A percentile compares a stretch with the other conserved stretches of the same genome.
Conservation (phyloP, 2,329 filamentous ascomycete genomes). For the Talaromyces pinophilus region DNA sequence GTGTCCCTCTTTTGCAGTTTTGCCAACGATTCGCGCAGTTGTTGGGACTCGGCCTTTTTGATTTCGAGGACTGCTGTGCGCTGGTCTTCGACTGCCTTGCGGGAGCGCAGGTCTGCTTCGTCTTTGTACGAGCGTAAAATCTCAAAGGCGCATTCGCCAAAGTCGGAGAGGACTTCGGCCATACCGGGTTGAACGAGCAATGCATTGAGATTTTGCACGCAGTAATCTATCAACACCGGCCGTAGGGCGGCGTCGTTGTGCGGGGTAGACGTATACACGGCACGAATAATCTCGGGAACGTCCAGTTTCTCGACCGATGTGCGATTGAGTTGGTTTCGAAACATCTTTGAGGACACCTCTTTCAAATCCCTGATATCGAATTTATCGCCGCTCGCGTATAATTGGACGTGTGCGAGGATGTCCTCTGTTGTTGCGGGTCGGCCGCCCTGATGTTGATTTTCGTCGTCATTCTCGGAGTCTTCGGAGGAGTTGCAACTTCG, state of each 20-base stretch:
- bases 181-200: conserved; percentile 19
- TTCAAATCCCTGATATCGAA: conserved; percentile 23
- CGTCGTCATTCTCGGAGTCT: conserved; percentile 24
- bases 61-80: conserved; percentile 24
- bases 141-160: conserved; percentile 23
- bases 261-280: conserved; percentile 21
- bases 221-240: conserved; percentile 23
- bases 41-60: conserved; percentile 23
- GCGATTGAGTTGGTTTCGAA: conserved; percentile 23
- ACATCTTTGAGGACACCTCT: conserved; percentile 23
- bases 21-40: conserved; percentile 22
- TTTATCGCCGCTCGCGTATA: conserved; percentile 24
- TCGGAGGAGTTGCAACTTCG: conserved; percentile 20
- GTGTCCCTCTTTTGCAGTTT: conserved; percentile 25
- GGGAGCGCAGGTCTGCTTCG: conserved; percentile 23
- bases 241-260: conserved; percentile 21
- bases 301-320: conserved; percentile 20
- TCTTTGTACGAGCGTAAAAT: conserved; percentile 24
- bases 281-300: conserved; percentile 18
- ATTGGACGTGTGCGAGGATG: conserved; percentile 23
- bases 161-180: conserved; percentile 20
- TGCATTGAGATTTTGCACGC: conserved; percentile 21
- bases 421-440: conserved; percentile 23
- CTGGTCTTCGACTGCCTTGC: conserved; percentile 24
- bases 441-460: conserved; percentile 11